A percentile compares a stretch with the other conserved stretches of the same genome.
Conservation (phyloP, 2,329 filamentous ascomycete species). For the Pseudogymnoascus sp. region DNA sequence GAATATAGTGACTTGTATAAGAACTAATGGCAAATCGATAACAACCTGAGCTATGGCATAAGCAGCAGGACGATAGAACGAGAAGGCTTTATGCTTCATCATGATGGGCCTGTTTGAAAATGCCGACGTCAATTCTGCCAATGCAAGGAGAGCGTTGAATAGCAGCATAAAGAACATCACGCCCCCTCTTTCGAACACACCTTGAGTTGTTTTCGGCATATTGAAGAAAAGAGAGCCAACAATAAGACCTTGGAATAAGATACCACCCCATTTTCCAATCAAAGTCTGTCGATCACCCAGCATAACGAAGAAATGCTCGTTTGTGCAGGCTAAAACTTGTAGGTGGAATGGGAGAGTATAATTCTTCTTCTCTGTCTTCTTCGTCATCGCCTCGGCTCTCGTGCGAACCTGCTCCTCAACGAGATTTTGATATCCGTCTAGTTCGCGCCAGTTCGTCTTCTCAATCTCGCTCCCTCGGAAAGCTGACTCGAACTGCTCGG, state of each 20-base stretch:
- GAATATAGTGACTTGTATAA: slow-evolving; percentile 66
- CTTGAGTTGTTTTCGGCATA: slow-evolving; percentile 41
- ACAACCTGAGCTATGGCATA: slow-evolving; percentile 70
- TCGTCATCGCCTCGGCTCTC: slow-evolving; percentile 29
- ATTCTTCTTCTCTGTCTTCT: slow-evolving; percentile 39
- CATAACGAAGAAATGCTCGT: slow-evolving; percentile 30
- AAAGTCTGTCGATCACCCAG: slow-evolving; percentile 29
- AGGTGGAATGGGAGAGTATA: slow-evolving; percentile 43
- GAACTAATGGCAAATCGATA: slow-evolving; percentile 75
- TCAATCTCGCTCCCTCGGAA: slow-evolving; percentile 41
- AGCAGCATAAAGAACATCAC: slow-evolving; percentile 54
- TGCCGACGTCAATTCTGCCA: slow-evolving; percentile 51
- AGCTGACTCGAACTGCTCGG: slow-evolving; percentile 45
- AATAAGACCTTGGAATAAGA: slow-evolving; percentile 29
- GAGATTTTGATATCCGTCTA: slow-evolving; percentile 43
- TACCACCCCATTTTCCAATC: slow-evolving; percentile 29
- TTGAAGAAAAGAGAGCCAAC: slow-evolving; percentile 41
- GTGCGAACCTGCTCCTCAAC: slow-evolving; percentile 30
- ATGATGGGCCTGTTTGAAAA: slow-evolving; percentile 58
- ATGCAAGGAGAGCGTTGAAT: slow-evolving; percentile 53
- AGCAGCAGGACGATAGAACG: slow-evolving; percentile 12
- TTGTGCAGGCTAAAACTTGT: slow-evolving; percentile 40
- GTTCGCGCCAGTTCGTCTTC: slow-evolving; percentile 37
- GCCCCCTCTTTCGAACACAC: slow-evolving; percentile 51
- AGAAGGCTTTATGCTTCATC: slow-evolving; percentile 60